Evolutionary conservation across 257 asterid species (phyloP).

Genomic region (Ilex aquifolium): DNA sequence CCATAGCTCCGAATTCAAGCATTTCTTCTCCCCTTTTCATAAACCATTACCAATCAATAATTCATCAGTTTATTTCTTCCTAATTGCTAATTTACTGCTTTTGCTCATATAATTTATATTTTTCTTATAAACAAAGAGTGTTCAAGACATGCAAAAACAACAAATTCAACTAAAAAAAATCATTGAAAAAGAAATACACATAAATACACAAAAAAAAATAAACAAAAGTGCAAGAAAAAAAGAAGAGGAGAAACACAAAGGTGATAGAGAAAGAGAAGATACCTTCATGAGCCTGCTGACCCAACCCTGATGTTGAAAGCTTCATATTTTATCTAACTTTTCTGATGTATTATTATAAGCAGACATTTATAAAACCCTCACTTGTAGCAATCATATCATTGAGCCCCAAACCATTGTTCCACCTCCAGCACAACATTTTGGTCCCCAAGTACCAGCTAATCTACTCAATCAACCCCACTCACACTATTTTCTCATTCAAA

Average conservation of each 20-base stretch:
- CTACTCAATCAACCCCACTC: constrained; percentile 11
- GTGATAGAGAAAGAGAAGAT: constrained; percentile 10
- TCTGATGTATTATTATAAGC: constrained; percentile 9
- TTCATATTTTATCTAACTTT: constrained; percentile 31
- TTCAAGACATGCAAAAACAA: not conserved
- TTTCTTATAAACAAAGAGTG: not conserved
- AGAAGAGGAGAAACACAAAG: constrained; percentile 9
- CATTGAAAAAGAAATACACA: not conserved
- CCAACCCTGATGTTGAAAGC: constrained; percentile 58
- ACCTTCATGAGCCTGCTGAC: constrained; percentile 56
- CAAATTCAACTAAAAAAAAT: not conserved
- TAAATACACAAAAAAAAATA: not conserved
- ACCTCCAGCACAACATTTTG: no score
- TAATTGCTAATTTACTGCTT: not conserved
- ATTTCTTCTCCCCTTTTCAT: constrained; percentile 86
- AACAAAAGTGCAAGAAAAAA: constrained; percentile 16
- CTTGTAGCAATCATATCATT: constrained; percentile 16
- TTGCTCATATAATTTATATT: not conserved
- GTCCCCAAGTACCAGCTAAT: constrained; percentile 22
- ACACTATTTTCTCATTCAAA: not conserved
- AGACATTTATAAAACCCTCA: constrained; percentile 8
- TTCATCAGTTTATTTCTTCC: constrained; percentile 23
- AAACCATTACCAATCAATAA: constrained; percentile 23
- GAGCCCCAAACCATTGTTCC: not conserved
- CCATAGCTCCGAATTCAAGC: constrained; percentile 96